Conservation (phyloP, 805 yeast genomes). For the Lachancea waltii region DNA sequence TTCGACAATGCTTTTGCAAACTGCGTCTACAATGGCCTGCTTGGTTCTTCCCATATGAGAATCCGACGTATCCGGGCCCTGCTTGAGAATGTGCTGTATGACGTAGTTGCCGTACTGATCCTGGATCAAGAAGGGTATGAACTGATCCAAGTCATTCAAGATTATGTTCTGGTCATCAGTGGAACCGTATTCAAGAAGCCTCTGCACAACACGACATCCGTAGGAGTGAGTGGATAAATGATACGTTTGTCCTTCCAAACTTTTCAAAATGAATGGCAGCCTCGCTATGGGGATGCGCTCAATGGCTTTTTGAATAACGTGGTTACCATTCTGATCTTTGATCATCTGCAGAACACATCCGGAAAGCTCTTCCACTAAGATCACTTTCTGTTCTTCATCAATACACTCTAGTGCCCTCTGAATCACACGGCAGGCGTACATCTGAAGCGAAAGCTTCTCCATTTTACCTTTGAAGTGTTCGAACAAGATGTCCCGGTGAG, state of each 20-base stretch:
- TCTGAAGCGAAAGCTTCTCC: conserved; percentile 72
- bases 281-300: conserved; percentile 72
- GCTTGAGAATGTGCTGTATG: conserved; percentile 88
- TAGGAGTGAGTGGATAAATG: conserved; percentile 92
- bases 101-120: conserved; percentile 98
- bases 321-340: conserved; percentile 96
- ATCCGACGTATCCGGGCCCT: conserved; percentile 42
- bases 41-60: conserved; percentile 23
- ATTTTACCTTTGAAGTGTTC: conserved; percentile 55
- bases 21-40: conserved; percentile 53
- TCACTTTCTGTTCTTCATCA: conserved; percentile 54
- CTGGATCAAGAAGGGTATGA: conserved; percentile 70
- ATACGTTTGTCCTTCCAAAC: conserved; percentile 64
- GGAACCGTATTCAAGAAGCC: conserved; percentile 75
- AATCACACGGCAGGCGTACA: conserved; percentile 97
- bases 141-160: conserved; percentile 63
- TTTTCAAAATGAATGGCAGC: conserved; percentile 64
- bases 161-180: conserved; percentile 59
- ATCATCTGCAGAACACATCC: conserved; percentile 59
- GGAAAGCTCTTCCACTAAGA: conserved; percentile 63
- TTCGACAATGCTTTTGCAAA: conserved; percentile 63
- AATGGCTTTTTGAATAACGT: conserved; percentile 91
- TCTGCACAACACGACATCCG: conserved; percentile 95
- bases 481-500: conserved; percentile 64
- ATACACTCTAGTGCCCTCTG: conserved; percentile 85